These are phyloP conservation scores for Leishmania guyanensis DNA, from an alignment of 208 protist species.

Conservation along the genomic window DNA sequence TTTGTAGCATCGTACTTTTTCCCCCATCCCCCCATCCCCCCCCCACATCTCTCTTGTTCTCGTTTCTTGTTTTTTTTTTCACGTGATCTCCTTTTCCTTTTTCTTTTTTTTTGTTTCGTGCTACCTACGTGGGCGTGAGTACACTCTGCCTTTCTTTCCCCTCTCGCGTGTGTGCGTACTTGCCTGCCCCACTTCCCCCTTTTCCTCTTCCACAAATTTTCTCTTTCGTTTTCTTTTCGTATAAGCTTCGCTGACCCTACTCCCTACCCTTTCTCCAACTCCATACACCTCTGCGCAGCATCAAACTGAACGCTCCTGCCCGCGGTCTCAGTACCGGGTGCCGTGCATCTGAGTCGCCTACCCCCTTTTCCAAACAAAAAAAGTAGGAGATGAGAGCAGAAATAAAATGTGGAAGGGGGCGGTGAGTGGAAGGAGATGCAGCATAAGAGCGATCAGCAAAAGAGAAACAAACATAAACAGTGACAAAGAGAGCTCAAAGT, in stretches of 20 bases:
- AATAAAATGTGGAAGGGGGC: neutral
- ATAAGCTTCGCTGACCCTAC: neutral
- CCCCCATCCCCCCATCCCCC: too few relatives aligned
- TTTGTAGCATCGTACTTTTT: too few relatives aligned
- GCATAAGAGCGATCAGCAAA: neutral
- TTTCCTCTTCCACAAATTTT: neutral
- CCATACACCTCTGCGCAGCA: neutral
- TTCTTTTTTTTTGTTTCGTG: neutral
- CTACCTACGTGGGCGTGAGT: neutral
- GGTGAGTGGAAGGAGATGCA: neutral
- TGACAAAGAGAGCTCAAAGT: neutral
- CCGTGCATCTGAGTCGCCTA: neutral
- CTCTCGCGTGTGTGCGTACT: neutral
- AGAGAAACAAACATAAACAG: neutral
- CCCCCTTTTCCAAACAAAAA: neutral
- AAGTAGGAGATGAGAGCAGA: neutral
- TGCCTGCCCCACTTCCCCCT: too few relatives aligned
- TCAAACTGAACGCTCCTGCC: neutral
- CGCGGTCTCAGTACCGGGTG: neutral
- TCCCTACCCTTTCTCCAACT: neutral
- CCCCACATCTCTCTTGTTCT: too few relatives aligned
- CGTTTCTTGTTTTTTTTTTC: neutral
- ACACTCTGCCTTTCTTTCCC: constrained; percentile 2
- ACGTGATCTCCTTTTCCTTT: too few relatives aligned
- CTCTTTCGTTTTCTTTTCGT: constrained; percentile 12